phyloP scores from a whole-genome alignment of 2,329 filamentous ascomycete genomes.

The Penicillium sp. region DNA sequence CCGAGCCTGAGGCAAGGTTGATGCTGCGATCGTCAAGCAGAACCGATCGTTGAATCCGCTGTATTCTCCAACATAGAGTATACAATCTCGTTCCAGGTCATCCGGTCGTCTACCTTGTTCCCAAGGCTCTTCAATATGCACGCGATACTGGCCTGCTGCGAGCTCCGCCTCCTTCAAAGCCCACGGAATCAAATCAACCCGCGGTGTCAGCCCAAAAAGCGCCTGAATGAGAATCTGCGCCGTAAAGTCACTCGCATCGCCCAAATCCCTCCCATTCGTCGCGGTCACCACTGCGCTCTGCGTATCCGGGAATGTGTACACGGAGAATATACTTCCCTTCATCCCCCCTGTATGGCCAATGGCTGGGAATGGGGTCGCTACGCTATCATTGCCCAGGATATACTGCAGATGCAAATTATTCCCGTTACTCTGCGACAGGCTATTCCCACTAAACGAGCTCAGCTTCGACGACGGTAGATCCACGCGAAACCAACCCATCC shows the following conservation, averaged over 20 bases:
- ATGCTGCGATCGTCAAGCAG: neutral
- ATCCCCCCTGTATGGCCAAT: conserved; percentile 32
- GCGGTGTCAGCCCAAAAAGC: conserved; percentile 21
- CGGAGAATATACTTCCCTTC: conserved; percentile 23
- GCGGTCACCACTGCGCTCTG: conserved; percentile 32
- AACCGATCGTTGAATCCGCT: neutral
- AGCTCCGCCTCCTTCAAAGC: conserved; percentile 15
- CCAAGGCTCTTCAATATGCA: conserved; percentile 8
- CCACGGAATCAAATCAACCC: conserved; percentile 18
- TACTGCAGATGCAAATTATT: neutral
- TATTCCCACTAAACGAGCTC: conserved; percentile 21
- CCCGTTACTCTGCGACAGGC: neutral
- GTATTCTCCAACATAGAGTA: conserved; percentile 1
- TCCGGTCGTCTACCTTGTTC: neutral
- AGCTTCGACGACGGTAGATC: conserved; percentile 28
- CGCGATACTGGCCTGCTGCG: neutral
- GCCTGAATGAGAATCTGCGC: conserved; percentile 22
- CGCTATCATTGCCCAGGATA: conserved; percentile 13
- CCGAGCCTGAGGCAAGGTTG: neutral
- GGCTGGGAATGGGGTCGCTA: conserved; percentile 18
- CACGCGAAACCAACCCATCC: conserved; percentile 30
- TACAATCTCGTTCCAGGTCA: neutral
- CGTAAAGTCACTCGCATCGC: conserved; percentile 24
- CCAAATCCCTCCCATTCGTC: conserved; percentile 26
- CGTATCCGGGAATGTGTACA: conserved; percentile 33